phyloP scores from a whole-genome alignment of 2,329 filamentous ascomycete genomes.

The Calonectria ilicicola region DNA sequence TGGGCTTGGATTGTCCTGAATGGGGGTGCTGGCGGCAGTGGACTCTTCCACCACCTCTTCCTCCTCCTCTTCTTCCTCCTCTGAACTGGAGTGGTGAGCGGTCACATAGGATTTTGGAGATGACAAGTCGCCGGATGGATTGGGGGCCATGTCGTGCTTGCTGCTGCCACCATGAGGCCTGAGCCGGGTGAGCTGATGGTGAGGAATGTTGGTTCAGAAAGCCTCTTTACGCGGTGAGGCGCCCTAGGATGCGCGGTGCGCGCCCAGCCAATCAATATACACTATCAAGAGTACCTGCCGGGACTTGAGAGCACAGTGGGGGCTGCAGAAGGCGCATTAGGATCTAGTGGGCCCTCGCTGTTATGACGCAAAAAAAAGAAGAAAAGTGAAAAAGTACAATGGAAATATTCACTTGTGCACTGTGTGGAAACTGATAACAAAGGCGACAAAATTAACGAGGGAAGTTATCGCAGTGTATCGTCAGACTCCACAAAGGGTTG shows the following conservation, averaged over 20 bases:
- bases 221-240: slow-evolving; percentile 34
- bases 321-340: background rate
- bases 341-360: background rate
- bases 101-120: slow-evolving; percentile 52
- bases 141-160: slow-evolving; percentile 36
- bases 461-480: background rate
- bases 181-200: background rate
- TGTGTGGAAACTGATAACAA: background rate
- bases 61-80: background rate
- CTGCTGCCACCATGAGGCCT: slow-evolving; percentile 26
- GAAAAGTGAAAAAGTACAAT: background rate
- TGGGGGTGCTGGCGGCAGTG: slow-evolving; percentile 52
- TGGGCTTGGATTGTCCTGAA: slow-evolving; percentile 42
- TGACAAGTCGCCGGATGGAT: slow-evolving; percentile 39
- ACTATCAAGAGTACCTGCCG: slow-evolving; percentile 19
- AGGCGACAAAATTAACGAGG: too few relatives aligned
- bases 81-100: slow-evolving; percentile 40
- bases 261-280: slow-evolving; percentile 25
- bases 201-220: slow-evolving; percentile 9
- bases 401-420: background rate
- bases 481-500: background rate
- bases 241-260: slow-evolving; percentile 8
- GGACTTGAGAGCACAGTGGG: background rate
- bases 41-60: slow-evolving; percentile 37
- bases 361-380: slow-evolving; percentile 5